A percentile compares a stretch with the other conserved stretches of the same genome.
Evolutionary conservation across 1,139 yeast species (phyloP).

Genomic region (Geotrichum reessii): DNA sequence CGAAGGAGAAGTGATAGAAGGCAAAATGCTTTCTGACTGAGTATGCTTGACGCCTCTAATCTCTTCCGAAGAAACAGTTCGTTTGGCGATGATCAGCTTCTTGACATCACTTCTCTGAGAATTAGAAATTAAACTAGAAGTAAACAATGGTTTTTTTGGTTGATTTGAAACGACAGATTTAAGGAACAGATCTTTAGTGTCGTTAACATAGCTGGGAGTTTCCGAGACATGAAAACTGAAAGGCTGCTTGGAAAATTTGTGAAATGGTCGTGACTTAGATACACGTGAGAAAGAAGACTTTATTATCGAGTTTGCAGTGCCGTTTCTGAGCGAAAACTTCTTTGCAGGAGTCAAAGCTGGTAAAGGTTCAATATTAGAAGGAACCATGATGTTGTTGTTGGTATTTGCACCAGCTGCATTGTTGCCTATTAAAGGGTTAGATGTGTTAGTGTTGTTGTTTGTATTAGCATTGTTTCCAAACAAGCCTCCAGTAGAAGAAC

Average conservation of each 20-base stretch:
- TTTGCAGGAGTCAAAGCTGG: slow-evolving; percentile 9
- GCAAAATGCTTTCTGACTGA: neutral
- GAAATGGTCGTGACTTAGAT: neutral
- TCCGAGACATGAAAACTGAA: neutral
- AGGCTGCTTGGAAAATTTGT: slow-evolving; percentile 4
- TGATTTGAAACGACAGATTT: slow-evolving; percentile 2
- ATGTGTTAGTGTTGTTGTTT: slow-evolving; percentile 14
- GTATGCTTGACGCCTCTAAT: slow-evolving; percentile 6
- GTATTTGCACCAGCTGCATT: slow-evolving; percentile 22
- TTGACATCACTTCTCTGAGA: slow-evolving; percentile 8
- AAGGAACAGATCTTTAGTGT: slow-evolving; percentile 2
- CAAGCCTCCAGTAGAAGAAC: slow-evolving; percentile 35
- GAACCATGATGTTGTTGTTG: neutral
- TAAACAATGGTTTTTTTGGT: neutral
- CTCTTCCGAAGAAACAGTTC: slow-evolving; percentile 2
- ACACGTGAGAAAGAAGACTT: neutral
- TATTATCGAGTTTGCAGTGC: neutral
- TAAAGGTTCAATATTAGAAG: neutral
- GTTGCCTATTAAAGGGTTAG: slow-evolving; percentile 32
- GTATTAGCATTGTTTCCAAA: slow-evolving; percentile 31
- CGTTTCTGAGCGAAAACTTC: neutral
- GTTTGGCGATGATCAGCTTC: slow-evolving; percentile 12
- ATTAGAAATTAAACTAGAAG: slow-evolving; percentile 1
- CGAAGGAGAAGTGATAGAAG: neutral
- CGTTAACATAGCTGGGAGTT: neutral